Evolutionary conservation across 495 filamentous ascomycete species (phyloP).

Genomic region (Parathielavia hyrcaniae): DNA sequence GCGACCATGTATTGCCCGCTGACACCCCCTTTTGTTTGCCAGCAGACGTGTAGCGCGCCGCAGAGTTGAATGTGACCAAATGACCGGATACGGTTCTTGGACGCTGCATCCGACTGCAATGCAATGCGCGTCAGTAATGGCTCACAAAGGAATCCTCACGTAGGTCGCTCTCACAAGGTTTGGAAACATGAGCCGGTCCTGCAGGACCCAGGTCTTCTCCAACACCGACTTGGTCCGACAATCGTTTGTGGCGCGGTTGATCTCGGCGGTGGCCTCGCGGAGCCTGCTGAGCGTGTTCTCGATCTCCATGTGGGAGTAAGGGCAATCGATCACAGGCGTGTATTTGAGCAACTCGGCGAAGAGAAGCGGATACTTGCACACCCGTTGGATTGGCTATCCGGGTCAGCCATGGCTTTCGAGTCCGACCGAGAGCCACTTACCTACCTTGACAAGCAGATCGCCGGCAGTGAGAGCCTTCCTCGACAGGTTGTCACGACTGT

Average conservation of each 20-base stretch:
- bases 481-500: constrained; percentile 54
- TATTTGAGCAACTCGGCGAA: constrained; percentile 74
- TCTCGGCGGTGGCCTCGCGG: constrained; percentile 61
- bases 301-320: constrained; percentile 69
- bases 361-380: constrained; percentile 87
- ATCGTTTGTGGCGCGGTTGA: constrained; percentile 72
- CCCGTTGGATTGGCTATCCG: constrained; percentile 72
- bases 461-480: constrained; percentile 72
- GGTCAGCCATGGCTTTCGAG: constrained; percentile 19
- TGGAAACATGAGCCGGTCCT: constrained; percentile 68
- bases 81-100: constrained; percentile 57
- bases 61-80: constrained; percentile 80
- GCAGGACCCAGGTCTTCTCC: constrained; percentile 70
- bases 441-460: constrained; percentile 89
- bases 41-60: constrained; percentile 80
- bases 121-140: constrained; percentile 13
- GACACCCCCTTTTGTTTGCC: constrained; percentile 59
- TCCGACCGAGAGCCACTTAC: constrained; percentile 38
- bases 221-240: constrained; percentile 50
- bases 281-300: constrained; percentile 66
- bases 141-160: constrained; percentile 1
- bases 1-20: constrained; percentile 80
- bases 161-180: constrained; percentile 49
- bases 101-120: constrained; percentile 42
- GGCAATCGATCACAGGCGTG: constrained; percentile 79